Conservation (phyloP, 106 monocot genomes). For the Dendrobium nobile region DNA sequence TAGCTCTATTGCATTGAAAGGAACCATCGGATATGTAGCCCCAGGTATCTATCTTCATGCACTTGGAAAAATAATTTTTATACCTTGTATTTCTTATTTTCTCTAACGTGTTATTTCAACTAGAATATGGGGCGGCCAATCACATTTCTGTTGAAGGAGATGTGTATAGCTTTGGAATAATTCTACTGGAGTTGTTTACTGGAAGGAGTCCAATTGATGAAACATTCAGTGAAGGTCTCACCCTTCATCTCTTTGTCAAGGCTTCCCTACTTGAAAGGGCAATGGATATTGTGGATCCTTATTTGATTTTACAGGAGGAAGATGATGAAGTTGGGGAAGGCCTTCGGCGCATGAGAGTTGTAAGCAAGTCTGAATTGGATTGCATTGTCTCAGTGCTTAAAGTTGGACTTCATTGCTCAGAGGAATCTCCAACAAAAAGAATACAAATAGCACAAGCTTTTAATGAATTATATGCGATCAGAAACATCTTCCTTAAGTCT, state of each 20-base stretch:
- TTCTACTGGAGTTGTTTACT: conserved; percentile 17
- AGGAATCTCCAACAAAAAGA: too few species aligned
- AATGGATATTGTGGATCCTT: conserved; percentile 7
- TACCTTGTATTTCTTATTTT: too few species aligned
- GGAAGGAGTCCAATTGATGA: conserved; percentile 21
- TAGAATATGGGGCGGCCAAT: conserved; percentile 17
- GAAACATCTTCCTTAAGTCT: too few species aligned
- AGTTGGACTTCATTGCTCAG: too few species aligned
- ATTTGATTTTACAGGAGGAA: background rate
- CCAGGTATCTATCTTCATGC: background rate
- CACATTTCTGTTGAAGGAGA: conserved; percentile 14
- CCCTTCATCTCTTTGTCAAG: background rate
- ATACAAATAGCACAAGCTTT: too few species aligned
- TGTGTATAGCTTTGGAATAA: conserved; percentile 22
- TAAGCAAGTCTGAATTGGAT: too few species aligned
- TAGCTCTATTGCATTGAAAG: background rate
- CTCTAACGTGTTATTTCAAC: too few species aligned
- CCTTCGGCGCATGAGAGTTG: too few species aligned
- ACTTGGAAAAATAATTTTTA: too few species aligned
- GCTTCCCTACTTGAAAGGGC: background rate
- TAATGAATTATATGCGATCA: too few species aligned
- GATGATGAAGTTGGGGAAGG: too few species aligned
- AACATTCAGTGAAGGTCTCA: background rate
- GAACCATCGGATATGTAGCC: background rate
- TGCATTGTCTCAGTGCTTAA: too few species aligned